phyloP scores from a whole-genome alignment of 176 grass and related monocot genomes.

The Triticum dicoccoides region DNA sequence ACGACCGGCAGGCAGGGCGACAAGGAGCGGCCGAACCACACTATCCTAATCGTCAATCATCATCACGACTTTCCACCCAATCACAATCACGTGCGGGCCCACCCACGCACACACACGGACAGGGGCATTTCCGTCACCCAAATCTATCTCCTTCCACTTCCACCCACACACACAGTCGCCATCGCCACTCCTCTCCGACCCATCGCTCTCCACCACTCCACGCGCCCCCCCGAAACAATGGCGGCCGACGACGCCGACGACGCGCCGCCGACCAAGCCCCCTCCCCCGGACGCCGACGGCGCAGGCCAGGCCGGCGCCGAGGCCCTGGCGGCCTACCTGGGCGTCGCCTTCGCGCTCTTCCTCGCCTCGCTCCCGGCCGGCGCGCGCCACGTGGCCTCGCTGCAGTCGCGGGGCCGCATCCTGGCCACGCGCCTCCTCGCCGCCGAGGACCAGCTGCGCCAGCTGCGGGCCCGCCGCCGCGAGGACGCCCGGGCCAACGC shows the following conservation, averaged over 20 bases:
- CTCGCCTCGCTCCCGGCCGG: conserved; percentile 42
- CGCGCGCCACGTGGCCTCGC: conserved; percentile 48
- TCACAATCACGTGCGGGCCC: neutral
- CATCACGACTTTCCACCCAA: neutral
- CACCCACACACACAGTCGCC: too few species aligned
- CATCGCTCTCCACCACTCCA: too few species aligned
- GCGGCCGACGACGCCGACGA: conserved; percentile 10
- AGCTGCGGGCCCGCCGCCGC: conserved; percentile 53
- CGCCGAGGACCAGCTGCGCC: conserved; percentile 81
- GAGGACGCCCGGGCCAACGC: conserved; percentile 90
- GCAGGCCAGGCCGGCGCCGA: neutral
- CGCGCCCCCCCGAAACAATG: neutral
- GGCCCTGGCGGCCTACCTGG: conserved; percentile 48
- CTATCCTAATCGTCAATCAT: neutral
- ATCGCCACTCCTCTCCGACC: too few species aligned
- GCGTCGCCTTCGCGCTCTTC: conserved; percentile 68
- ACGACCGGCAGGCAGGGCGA: neutral
- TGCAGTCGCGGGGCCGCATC: conserved; percentile 65
- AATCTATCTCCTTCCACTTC: neutral
- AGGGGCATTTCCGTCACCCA: neutral
- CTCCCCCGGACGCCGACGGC: too few species aligned
- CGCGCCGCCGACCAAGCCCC: neutral
- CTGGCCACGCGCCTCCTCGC: conserved; percentile 66
- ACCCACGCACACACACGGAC: neutral
- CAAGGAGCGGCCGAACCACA: neutral